phyloP scores from a whole-genome alignment of 768 basidiomycete species.

The Sporobolomyces phaffii region DNA sequence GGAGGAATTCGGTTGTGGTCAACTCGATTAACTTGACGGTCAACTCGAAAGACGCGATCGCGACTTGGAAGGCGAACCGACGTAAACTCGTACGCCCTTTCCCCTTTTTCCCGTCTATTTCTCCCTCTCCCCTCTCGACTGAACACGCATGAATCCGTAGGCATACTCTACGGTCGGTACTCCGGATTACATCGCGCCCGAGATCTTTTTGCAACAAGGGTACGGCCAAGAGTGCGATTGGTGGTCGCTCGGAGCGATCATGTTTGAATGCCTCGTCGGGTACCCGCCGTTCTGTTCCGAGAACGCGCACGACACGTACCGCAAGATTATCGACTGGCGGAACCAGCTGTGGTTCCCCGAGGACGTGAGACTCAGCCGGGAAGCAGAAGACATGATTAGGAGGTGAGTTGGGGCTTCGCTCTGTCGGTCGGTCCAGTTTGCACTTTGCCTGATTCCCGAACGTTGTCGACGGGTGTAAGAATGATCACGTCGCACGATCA shows the following conservation, averaged over 20 bases:
- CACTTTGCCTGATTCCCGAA: background rate
- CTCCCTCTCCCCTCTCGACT: background rate
- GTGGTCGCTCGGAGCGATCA: conserved; percentile 98
- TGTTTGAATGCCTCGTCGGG: conserved; percentile 95
- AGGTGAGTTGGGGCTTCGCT: conserved; percentile 52
- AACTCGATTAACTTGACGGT: conserved; percentile 96
- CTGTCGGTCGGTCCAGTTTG: background rate
- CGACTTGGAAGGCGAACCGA: conserved; percentile 98
- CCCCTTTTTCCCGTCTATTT: background rate
- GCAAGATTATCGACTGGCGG: conserved; percentile 94
- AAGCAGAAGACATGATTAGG: conserved; percentile 81
- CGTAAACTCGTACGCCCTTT: conserved; percentile 68
- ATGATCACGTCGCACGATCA: conserved; percentile 78
- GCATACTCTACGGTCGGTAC: conserved; percentile 98
- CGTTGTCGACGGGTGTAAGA: conserved; percentile 31
- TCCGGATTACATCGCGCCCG: conserved; percentile 92
- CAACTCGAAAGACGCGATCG: conserved; percentile 73
- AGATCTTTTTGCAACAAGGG: conserved; percentile 94
- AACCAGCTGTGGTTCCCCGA: conserved; percentile 81
- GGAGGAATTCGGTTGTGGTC: conserved; percentile 91
- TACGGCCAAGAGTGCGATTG: conserved; percentile 98
- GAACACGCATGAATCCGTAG: conserved; percentile 48
- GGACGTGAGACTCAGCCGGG: conserved; percentile 83
- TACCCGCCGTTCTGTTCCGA: conserved; percentile 94
- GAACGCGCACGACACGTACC: conserved; percentile 92